Evolutionary conservation across 2,329 filamentous ascomycete species (phyloP).

Genomic region (Beauveria pseudobassiana): DNA sequence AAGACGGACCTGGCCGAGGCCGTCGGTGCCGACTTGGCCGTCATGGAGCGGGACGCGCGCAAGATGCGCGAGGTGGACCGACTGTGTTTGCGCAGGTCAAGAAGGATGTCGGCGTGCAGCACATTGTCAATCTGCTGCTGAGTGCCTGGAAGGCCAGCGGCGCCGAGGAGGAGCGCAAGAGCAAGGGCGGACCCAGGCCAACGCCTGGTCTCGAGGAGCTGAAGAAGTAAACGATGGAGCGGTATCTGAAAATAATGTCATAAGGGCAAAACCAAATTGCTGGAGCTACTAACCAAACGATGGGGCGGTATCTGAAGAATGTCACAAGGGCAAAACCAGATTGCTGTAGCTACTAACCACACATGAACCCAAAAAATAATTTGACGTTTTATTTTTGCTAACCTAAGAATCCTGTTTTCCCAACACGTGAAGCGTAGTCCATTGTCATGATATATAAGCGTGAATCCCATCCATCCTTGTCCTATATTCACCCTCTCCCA

Average conservation of each 20-base stretch:
- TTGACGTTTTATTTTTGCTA: not conserved
- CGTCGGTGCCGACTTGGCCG: constrained; percentile 79
- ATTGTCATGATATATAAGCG: constrained; percentile 7
- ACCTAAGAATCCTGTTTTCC: not conserved
- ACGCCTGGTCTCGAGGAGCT: constrained; percentile 49
- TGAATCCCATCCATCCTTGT: not conserved
- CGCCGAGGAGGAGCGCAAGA: constrained; percentile 54
- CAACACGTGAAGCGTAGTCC: constrained; percentile 9
- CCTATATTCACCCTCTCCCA: not conserved
- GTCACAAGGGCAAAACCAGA: too few species aligned
- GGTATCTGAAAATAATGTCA: not conserved
- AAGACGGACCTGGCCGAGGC: constrained; percentile 92
- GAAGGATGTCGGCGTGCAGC: constrained; percentile 73
- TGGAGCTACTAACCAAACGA: not conserved
- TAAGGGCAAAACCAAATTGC: not conserved
- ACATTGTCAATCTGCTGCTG: constrained; percentile 80
- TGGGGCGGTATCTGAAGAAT: not conserved
- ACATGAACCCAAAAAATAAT: not conserved
- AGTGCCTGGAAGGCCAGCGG: constrained; percentile 92
- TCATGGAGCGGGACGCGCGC: constrained; percentile 91
- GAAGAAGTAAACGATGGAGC: constrained; percentile 15
- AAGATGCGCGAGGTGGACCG: constrained; percentile 92
- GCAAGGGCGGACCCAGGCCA: constrained; percentile 48
- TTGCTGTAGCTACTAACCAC: not conserved
- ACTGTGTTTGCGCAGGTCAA: constrained; percentile 98